Evolutionary conservation across 768 basidiomycete species (phyloP).

Genomic region (Krasilnikovozyma curviuscula): DNA sequence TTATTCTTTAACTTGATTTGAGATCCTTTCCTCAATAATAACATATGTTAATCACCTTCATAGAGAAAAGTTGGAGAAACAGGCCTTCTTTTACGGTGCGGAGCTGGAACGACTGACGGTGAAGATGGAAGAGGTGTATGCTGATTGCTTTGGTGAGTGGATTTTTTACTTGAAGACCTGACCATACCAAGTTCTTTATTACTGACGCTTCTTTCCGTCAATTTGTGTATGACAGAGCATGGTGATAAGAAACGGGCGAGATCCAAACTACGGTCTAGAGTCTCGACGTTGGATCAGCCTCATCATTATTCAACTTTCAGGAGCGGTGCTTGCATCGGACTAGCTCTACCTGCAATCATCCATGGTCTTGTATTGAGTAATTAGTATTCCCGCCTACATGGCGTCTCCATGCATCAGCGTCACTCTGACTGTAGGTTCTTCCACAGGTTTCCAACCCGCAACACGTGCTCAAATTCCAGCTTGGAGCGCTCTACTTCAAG

Average conservation of each 20-base stretch:
- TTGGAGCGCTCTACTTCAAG: slow-evolving; percentile 53
- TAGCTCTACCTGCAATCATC: slow-evolving; percentile 48
- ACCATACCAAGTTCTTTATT: background rate
- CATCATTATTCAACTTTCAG: slow-evolving; percentile 56
- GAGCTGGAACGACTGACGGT: background rate
- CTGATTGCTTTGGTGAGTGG: slow-evolving; percentile 50
- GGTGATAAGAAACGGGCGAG: slow-evolving; percentile 71
- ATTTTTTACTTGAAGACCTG: no score
- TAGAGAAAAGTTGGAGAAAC: no score
- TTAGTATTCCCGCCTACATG: no score
- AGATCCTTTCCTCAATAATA: no score
- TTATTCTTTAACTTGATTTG: no score
- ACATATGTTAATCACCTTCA: no score
- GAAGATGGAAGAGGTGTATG: slow-evolving; percentile 56
- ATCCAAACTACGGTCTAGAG: slow-evolving; percentile 48
- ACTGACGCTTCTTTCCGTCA: background rate
- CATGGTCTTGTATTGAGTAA: slow-evolving; percentile 46
- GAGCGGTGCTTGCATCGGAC: slow-evolving; percentile 51
- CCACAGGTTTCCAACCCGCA: slow-evolving; percentile 38
- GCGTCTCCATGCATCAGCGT: background rate
- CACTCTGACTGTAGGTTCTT: background rate
- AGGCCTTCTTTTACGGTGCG: background rate
- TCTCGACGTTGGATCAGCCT: slow-evolving; percentile 33
- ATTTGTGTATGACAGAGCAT: slow-evolving; percentile 33
- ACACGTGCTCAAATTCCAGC: slow-evolving; percentile 40